A percentile compares a stretch with the other conserved stretches of the same genome.
These are phyloP conservation scores for Penicillium lividum DNA, from an alignment of 495 filamentous ascomycete genomes.

Conservation along the genomic window DNA sequence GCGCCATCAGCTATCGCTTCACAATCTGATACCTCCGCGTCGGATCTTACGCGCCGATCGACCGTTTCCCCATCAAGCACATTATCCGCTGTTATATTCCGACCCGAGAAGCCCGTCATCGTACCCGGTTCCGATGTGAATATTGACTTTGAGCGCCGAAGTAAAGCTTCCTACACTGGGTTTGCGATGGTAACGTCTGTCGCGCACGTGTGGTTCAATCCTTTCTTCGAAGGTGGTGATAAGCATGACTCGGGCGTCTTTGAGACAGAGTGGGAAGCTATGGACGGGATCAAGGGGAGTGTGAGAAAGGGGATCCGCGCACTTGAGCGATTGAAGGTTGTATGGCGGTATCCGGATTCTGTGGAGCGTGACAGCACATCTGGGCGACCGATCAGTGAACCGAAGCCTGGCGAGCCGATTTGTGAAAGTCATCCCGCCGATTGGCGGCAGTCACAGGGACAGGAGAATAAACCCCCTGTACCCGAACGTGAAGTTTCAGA, in stretches of 20 bases:
- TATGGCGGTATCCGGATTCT: slow-evolving; percentile 64
- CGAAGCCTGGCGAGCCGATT: slow-evolving; percentile 62
- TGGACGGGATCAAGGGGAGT: slow-evolving; percentile 80
- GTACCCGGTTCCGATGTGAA: slow-evolving; percentile 84
- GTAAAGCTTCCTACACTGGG: slow-evolving; percentile 69
- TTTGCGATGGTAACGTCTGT: slow-evolving; percentile 89
- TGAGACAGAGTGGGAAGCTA: slow-evolving; percentile 63
- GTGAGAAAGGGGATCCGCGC: slow-evolving; percentile 75
- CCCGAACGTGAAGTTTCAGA: slow-evolving; percentile 6
- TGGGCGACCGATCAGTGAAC: slow-evolving; percentile 55
- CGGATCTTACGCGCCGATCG: slow-evolving; percentile 6
- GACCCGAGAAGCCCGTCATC: slow-evolving; percentile 63
- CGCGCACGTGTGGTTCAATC: slow-evolving; percentile 95
- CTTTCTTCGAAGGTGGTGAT: slow-evolving; percentile 84
- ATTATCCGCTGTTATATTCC: slow-evolving; percentile 69
- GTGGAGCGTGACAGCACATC: slow-evolving; percentile 18
- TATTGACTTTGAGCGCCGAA: slow-evolving; percentile 81
- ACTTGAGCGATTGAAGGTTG: slow-evolving; percentile 81
- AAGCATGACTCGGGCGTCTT: slow-evolving; percentile 62
- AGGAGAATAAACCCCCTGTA: slow-evolving; percentile 11
- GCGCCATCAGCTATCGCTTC: slow-evolving; percentile 14
- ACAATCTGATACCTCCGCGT: slow-evolving; percentile 23
- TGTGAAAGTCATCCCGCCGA: slow-evolving; percentile 67
- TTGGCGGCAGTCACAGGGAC: slow-evolving; percentile 51
- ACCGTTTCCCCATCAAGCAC: slow-evolving; percentile 15